These are phyloP conservation scores for Podila clonocystis DNA, from an alignment of 192 early-diverging fungal species.

Conservation along the genomic window DNA sequence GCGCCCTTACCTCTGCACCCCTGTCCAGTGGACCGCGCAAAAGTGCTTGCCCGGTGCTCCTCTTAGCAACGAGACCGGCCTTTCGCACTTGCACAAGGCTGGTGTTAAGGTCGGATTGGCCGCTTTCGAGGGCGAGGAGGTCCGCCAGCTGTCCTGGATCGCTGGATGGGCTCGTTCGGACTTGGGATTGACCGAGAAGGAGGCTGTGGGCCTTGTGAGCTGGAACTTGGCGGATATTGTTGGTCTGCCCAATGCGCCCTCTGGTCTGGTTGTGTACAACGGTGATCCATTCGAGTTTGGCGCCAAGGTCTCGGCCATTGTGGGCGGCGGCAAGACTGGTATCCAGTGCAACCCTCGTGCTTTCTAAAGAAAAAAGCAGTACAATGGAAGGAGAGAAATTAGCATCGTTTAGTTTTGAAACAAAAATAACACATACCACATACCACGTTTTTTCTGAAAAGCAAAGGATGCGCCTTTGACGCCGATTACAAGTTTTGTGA, in stretches of 20 bases:
- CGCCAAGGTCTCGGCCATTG: conserved; percentile 63
- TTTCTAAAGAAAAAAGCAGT: conserved; percentile 22
- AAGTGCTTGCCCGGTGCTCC: conserved; percentile 69
- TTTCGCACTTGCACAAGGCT: conserved; percentile 61
- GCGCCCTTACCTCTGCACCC: conserved; percentile 70
- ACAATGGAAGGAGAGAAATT: too few species aligned
- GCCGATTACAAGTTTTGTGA: too few species aligned
- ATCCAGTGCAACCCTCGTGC: conserved; percentile 50
- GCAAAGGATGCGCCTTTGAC: too few species aligned
- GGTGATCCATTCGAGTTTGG: conserved; percentile 74
- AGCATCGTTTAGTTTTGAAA: too few species aligned
- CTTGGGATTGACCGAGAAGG: conserved; percentile 58
- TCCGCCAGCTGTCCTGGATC: conserved; percentile 78
- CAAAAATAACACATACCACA: too few species aligned
- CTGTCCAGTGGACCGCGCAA: conserved; percentile 65
- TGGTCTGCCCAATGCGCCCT: conserved; percentile 51
- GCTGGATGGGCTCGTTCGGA: conserved; percentile 75
- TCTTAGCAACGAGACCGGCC: conserved; percentile 57
- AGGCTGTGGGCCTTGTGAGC: conserved; percentile 76
- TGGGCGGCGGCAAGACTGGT: conserved; percentile 63
- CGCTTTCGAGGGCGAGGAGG: conserved; percentile 59
- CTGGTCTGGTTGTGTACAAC: conserved; percentile 69
- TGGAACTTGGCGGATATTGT: conserved; percentile 77
- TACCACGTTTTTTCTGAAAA: too few species aligned
- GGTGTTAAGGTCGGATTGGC: conserved; percentile 71